phyloP scores from a whole-genome alignment of 345 rosid genomes.

The Hibiscus mutabilis region DNA sequence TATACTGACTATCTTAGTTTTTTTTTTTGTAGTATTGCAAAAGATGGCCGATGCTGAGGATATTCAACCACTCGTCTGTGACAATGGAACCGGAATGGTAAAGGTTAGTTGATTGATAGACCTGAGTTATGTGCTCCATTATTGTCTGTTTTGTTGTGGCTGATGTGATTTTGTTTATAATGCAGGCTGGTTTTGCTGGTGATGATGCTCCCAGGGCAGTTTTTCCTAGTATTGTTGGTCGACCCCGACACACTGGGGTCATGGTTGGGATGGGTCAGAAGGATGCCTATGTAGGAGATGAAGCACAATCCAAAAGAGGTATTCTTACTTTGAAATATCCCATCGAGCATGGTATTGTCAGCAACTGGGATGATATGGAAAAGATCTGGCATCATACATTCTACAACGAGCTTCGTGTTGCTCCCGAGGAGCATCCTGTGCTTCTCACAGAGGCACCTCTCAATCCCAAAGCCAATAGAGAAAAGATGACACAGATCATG shows the following conservation, averaged over 20 bases:
- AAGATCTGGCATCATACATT: slow-evolving; percentile 96
- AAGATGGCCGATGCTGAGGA: slow-evolving; percentile 21
- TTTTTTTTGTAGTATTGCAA: slow-evolving; percentile 2
- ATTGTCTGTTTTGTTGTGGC: background rate
- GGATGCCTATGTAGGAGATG: slow-evolving; percentile 72
- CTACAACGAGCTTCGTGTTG: slow-evolving; percentile 56
- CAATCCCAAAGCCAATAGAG: slow-evolving; percentile 21
- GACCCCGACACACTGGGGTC: slow-evolving; percentile 27
- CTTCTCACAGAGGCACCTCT: slow-evolving; percentile 42
- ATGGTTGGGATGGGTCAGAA: slow-evolving; percentile 47
- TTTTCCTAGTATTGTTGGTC: slow-evolving; percentile 41
- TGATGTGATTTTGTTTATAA: background rate
- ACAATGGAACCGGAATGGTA: slow-evolving; percentile 22
- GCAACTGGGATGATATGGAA: slow-evolving; percentile 70
- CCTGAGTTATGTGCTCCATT: background rate
- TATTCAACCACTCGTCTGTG: slow-evolving; percentile 21
- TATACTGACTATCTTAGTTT: background rate
- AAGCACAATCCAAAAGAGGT: slow-evolving; percentile 47
- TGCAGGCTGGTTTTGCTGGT: slow-evolving; percentile 46
- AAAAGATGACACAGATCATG: slow-evolving; percentile 85
- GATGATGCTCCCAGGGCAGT: slow-evolving; percentile 52
- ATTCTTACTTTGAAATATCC: slow-evolving; percentile 41
- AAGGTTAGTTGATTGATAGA: slow-evolving; percentile 8
- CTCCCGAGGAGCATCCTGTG: slow-evolving; percentile 44
- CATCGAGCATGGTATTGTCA: slow-evolving; percentile 42